Evolutionary conservation across 352 stramenopile genomes (phyloP).

Genomic region (Thalassiosira livingstoniorum): DNA sequence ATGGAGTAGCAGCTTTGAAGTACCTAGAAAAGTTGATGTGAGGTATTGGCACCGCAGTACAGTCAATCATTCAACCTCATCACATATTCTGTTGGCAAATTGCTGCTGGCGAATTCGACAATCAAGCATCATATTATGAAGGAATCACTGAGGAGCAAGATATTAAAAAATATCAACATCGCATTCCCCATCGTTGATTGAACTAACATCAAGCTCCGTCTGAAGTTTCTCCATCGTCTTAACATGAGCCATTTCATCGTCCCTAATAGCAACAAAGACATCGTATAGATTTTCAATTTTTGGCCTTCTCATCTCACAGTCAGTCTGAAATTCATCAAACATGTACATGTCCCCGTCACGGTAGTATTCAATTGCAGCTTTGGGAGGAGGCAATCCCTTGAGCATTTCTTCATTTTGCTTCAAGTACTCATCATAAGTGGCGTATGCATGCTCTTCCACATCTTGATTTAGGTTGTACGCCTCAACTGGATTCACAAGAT

Average conservation of each 20-base stretch:
- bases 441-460: conserved; percentile 83
- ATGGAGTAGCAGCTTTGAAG: neutral
- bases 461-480: conserved; percentile 84
- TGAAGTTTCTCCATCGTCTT: conserved; percentile 82
- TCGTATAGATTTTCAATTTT: conserved; percentile 86
- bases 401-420: conserved; percentile 68
- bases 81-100: neutral
- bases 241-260: conserved; percentile 89
- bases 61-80: neutral
- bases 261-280: conserved; percentile 86
- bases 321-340: conserved; percentile 78
- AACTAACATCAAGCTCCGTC: conserved; percentile 59
- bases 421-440: conserved; percentile 78
- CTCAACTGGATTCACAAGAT: conserved; percentile 65
- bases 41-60: neutral
- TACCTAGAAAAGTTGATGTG: neutral
- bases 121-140: no score
- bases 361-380: conserved; percentile 83
- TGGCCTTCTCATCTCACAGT: conserved; percentile 64
- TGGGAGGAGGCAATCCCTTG: conserved; percentile 60
- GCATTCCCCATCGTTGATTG: conserved; percentile 56
- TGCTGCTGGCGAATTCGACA: no score
- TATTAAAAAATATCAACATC: conserved; percentile 43
- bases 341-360: conserved; percentile 77
- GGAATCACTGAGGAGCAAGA: no score